phyloP scores from a whole-genome alignment of 768 basidiomycete species.

The Phlebiopsis gigantea region DNA sequence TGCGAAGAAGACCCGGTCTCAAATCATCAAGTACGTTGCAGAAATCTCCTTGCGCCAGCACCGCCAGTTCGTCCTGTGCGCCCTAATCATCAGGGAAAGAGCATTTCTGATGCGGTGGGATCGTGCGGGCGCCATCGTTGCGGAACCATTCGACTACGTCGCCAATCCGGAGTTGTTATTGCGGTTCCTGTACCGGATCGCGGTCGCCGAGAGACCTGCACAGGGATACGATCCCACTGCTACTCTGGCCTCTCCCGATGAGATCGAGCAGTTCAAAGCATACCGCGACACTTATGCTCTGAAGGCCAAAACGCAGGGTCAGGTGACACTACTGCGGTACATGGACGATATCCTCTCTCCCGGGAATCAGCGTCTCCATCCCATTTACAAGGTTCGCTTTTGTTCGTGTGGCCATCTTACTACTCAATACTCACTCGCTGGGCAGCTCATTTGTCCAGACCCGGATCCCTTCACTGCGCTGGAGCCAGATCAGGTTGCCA shows the following conservation, averaged over 20 bases:
- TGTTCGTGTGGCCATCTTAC: too few relatives aligned
- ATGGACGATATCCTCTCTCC: too few relatives aligned
- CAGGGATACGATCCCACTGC: background rate
- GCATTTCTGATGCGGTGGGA: constrained; percentile 2
- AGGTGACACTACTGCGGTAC: too few relatives aligned
- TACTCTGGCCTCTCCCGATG: background rate
- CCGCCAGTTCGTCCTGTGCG: background rate
- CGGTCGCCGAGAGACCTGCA: background rate
- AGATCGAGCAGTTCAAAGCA: background rate
- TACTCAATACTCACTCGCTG: too few relatives aligned
- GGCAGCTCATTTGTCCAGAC: too few relatives aligned
- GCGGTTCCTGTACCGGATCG: background rate
- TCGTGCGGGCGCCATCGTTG: constrained; percentile 1
- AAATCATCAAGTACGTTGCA: background rate
- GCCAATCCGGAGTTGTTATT: background rate
- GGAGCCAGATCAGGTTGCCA: too few relatives aligned
- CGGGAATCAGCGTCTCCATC: too few relatives aligned
- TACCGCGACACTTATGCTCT: background rate
- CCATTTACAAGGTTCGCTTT: too few relatives aligned
- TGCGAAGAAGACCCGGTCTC: background rate
- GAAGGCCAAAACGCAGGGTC: too few relatives aligned
- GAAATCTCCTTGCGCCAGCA: constrained; percentile 3
- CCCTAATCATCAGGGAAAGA: background rate
- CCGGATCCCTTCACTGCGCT: too few relatives aligned
- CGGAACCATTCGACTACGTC: background rate